Evolutionary conservation across 2,329 filamentous ascomycete species (phyloP).

Genomic region (Paramyrothecium roridum): DNA sequence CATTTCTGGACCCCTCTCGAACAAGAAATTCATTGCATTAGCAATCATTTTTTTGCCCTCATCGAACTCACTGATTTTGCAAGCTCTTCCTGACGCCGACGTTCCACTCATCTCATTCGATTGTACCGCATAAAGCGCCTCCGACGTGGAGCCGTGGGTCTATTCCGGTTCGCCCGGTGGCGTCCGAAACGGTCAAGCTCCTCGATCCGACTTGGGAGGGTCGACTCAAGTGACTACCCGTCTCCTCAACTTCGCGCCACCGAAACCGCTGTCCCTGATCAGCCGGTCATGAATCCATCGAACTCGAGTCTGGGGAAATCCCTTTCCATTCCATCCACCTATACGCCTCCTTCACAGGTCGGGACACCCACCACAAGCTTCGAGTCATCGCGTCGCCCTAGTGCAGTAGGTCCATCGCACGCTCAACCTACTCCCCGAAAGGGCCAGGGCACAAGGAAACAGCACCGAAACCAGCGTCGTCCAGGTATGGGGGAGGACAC

Average conservation of each 20-base stretch:
- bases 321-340: constrained; percentile 40
- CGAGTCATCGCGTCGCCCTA: constrained; percentile 47
- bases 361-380: constrained; percentile 43
- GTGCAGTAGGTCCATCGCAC: constrained; percentile 26
- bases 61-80: background rate
- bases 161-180: background rate
- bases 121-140: background rate
- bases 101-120: too few species aligned
- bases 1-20: background rate
- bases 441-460: constrained; percentile 71
- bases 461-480: constrained; percentile 78
- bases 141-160: background rate
- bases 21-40: background rate
- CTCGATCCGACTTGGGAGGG: background rate
- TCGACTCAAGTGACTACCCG: background rate
- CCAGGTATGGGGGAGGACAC: constrained; percentile 47
- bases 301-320: constrained; percentile 45
- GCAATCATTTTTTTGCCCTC: background rate
- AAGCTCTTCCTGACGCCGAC: too few species aligned
- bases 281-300: constrained; percentile 28
- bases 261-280: background rate
- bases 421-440: constrained; percentile 59
- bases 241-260: background rate
- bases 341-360: constrained; percentile 36
- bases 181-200: background rate